Conservation (phyloP, 148 eudicot genomes). For the Pharnaceum exiguum region DNA sequence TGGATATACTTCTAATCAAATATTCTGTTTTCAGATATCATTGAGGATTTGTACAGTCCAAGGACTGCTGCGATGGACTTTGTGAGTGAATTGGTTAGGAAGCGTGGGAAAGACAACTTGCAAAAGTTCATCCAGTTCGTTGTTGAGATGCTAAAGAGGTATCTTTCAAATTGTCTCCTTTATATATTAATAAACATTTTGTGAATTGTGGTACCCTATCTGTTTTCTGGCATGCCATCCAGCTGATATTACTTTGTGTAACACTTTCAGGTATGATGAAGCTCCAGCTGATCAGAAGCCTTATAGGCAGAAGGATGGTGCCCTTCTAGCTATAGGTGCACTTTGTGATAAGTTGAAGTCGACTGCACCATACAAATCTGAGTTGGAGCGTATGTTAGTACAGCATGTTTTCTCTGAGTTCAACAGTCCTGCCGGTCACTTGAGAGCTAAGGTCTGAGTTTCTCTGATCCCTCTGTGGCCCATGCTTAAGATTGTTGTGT, state of each 20-base stretch:
- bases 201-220: too few species aligned
- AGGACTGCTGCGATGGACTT: constrained; percentile 99
- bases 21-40: constrained; percentile 74
- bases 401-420: constrained; percentile 97
- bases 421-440: constrained; percentile 88
- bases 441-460: constrained; percentile 84
- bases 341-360: constrained; percentile 92
- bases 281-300: constrained; percentile 64
- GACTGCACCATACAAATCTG: constrained; percentile 87
- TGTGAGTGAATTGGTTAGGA: constrained; percentile 93
- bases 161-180: constrained; percentile 4
- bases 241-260: not conserved
- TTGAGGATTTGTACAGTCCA: constrained; percentile 96
- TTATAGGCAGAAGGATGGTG: constrained; percentile 94
- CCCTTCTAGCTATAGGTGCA: constrained; percentile 96
- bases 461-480: not conserved
- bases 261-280: constrained; percentile 63
- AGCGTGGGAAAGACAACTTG: constrained; percentile 96
- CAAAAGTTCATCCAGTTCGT: constrained; percentile 85
- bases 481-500: not conserved
- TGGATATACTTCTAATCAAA: constrained; percentile 2
- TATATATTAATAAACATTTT: not conserved
- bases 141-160: constrained; percentile 94
- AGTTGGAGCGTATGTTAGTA: constrained; percentile 91
- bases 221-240: not conserved